Base-by-base conservation (phyloP, 2,329 filamentous ascomycete species). In the Fusarium ramigenum region DNA sequence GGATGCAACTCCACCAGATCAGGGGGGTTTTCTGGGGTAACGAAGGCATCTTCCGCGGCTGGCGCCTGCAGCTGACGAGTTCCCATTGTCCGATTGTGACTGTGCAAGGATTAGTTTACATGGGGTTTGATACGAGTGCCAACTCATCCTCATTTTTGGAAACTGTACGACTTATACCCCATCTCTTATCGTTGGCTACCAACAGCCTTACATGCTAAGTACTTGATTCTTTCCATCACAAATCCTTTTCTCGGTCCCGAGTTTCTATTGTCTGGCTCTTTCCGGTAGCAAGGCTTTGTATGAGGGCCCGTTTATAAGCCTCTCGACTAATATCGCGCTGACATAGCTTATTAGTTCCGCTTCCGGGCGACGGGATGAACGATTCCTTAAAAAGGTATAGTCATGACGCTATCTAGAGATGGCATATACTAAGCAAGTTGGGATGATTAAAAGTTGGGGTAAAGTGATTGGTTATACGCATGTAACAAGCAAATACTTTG, bases 11-110 rank as follows among this genome's bases (percentile, higher is more conserved):
- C 53, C 56, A 65, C 43, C 28, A 47, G 28, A 52, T 52, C 63
- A 66, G 60, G 63, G 28, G 49, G 49, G 54, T 59, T 37, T 46
- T 67, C 69, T 50, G 69, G 69, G 69, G 57, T 63, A 62, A 32
- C 16, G 34, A 61, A 43, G 18, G 14, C 34, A 30, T 63, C 34
- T 43, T 42, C 44, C 54, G 23, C 63, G 50, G 47, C 34, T 47
- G n/a, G 42, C 28, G n/a, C 47, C 28, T 44, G 34, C 21, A 57
- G 39, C 50, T 63, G 53, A 68, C 16, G 25, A 40, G 28, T 52
- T 52, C 57, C 44, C 60, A 28, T 62, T 42, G 53, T 32, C 28
- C 43, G 46, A 54, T 39, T 46, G 37, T 61, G 37, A 61, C 56
- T 23, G 40, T 39, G 34, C 19, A 47, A 32, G 40, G 32, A 19